Percentiles rank a stretch among this genome's conserved stretches.
These are phyloP conservation scores for Perilla frutescens DNA, from an alignment of 257 asterid species.

Conservation along the genomic window DNA sequence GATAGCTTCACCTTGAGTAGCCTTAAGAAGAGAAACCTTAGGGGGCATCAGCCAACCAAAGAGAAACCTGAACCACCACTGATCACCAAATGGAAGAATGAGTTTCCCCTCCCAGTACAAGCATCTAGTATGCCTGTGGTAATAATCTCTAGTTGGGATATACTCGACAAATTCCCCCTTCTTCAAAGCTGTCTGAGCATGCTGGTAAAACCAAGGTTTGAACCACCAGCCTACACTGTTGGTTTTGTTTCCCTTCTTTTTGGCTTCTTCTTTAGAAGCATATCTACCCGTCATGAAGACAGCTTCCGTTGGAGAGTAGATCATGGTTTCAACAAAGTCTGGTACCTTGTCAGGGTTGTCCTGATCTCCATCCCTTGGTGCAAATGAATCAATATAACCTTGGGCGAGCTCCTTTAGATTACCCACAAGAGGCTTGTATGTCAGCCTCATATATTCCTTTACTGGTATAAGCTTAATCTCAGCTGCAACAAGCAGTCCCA, in stretches of 20 bases:
- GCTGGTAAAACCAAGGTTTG: conserved; percentile 98
- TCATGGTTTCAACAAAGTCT: conserved; percentile 87
- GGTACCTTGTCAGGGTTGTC: conserved; percentile 88
- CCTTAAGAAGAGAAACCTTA: conserved; percentile 94
- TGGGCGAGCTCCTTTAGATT: conserved; percentile 79
- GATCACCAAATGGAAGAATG: conserved; percentile 92
- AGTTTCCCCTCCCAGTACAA: conserved; percentile 99
- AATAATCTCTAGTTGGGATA: conserved; percentile 89
- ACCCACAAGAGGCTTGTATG: conserved; percentile 86
- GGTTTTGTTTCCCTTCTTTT: conserved; percentile 78
- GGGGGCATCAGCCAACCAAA: conserved; percentile 98
- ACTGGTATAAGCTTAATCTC: conserved; percentile 93
- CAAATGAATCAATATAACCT: conserved; percentile 78
- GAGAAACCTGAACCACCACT: conserved; percentile 90
- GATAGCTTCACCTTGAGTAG: conserved; percentile 92
- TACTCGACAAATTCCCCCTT: conserved; percentile 93
- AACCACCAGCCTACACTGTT: conserved; percentile 95
- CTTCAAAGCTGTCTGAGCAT: conserved; percentile 87
- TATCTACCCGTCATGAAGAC: conserved; percentile 85
- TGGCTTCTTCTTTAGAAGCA: conserved; percentile 93
- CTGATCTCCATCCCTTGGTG: conserved; percentile 90
- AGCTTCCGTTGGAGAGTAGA: conserved; percentile 73
- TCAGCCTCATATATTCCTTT: conserved; percentile 88
- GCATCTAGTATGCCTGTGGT: conserved; percentile 95
- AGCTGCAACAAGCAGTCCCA: conserved; percentile 91